Evolutionary conservation across 2,329 filamentous ascomycete genomes (phyloP), one percentile per base, ranked within the genome.

Genomic region (Biscogniauxia sp.): DNA sequence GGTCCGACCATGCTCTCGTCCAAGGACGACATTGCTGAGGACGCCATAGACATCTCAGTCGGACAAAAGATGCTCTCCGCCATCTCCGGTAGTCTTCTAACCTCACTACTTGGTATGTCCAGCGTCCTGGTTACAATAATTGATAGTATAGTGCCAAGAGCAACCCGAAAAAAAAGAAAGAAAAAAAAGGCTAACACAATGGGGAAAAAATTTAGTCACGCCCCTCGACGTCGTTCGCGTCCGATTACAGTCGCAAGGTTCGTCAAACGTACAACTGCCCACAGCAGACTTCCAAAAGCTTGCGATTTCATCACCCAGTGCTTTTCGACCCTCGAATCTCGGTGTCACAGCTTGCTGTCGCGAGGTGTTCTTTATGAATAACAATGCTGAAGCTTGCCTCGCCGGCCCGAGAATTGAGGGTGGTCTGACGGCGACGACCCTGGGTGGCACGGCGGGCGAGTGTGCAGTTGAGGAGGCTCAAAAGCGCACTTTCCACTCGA

Each of bases 211-310:
- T 37, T 54, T 67, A 96, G 94, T 96, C 32, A 99, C 95, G 5
- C 95, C 95, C 53, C 88, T 99, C 56, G 95, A 99, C 73, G 95
- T 99, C 64, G 95, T 99, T 63, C 92, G 95, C 64, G 92, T 99
- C 53, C 92, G 95, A 64, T 82, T 97, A 57, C 95, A 99, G 77
- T 94, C 95, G 1, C 94, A 98, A 72, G 72, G 76, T 51, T 72
- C 77, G 57, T 76, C 82, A 15, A n/a, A n/a, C 37, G 37, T 11
- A 63, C 70, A 82, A 64, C 72, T 75, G 60, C 79, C 84, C 68
- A 75, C 79, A 66, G 78, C 82, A 71, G 79, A 84, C 69, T 80
- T 85, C 67, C 78, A 84, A 72, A 80, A 82, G 76, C 75, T 88
- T 74, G 74, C 84, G 69, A 67, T 87, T 72, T 76, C 84, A 68